phyloP scores from a whole-genome alignment of 257 asterid genomes.

The Primulina huaijiensis region DNA sequence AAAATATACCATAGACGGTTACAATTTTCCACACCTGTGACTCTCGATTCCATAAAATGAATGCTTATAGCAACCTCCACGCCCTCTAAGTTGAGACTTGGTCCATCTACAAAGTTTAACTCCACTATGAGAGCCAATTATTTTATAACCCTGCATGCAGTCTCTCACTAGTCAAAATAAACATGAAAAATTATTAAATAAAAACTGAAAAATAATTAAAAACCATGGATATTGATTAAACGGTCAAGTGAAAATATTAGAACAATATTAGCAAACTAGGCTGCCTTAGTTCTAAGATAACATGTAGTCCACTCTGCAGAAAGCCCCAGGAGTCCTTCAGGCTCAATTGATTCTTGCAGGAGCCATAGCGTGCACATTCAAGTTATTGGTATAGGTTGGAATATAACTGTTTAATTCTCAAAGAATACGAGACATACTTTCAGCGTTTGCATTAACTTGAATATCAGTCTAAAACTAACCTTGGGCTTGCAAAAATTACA shows the following conservation, averaged over 20 bases:
- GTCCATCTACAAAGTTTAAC: conserved; percentile 99
- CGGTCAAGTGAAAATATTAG: neutral
- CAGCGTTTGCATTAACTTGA: conserved; percentile 1
- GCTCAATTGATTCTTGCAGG: conserved; percentile 6
- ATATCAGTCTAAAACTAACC: neutral
- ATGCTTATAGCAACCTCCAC: conserved; percentile 98
- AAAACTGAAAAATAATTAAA: conserved; percentile 2
- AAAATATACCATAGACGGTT: neutral
- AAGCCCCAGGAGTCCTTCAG: conserved; percentile 1
- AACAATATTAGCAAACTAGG: neutral
- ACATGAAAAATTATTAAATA: conserved; percentile 5
- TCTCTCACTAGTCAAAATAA: conserved; percentile 17
- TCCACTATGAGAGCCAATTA: conserved; percentile 97
- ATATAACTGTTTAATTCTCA: conserved; percentile 9
- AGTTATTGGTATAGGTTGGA: conserved; percentile 5
- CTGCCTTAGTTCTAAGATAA: neutral
- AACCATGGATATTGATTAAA: neutral
- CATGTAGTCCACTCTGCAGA: neutral
- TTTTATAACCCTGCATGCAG: conserved; percentile 77
- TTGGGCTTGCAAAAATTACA: neutral
- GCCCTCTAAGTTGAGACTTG: conserved; percentile 96
- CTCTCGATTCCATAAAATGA: conserved; percentile 94
- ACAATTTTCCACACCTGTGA: conserved; percentile 59
- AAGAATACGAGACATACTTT: neutral
- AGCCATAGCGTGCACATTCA: neutral